These are phyloP conservation scores for Boletus insuetus DNA, from an alignment of 768 basidiomycete species.

Conservation along the genomic window DNA sequence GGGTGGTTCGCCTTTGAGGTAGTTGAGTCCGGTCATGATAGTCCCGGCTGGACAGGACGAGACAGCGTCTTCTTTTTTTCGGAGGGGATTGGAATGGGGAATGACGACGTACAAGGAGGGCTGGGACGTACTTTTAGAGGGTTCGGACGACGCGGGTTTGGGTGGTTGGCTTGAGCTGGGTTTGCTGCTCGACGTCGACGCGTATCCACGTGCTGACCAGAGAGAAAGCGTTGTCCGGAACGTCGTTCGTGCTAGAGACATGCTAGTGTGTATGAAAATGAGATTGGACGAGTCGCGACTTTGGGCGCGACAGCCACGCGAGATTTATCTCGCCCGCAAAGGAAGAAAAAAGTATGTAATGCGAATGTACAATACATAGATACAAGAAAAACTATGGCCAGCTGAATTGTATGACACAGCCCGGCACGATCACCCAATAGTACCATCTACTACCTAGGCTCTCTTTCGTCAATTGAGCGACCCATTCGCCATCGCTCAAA, in stretches of 20 bases:
- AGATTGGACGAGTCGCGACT: too few species aligned
- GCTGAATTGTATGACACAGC: constrained; percentile 10
- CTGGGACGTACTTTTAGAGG: constrained; percentile 19
- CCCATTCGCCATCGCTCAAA: constrained; percentile 19
- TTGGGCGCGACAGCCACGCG: too few species aligned
- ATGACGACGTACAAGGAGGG: background rate
- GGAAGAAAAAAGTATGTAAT: too few species aligned
- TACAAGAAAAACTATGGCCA: background rate
- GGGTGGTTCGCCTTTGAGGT: constrained; percentile 77
- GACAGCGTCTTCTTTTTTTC: constrained; percentile 4
- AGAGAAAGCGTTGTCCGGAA: constrained; percentile 9
- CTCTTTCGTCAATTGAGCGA: too few species aligned
- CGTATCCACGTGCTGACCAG: constrained; percentile 12
- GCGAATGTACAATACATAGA: too few species aligned
- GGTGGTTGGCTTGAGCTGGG: background rate
- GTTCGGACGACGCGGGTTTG: constrained; percentile 7
- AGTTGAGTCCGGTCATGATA: constrained; percentile 74
- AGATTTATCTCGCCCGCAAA: too few species aligned
- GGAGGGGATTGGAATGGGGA: background rate
- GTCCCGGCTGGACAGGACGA: constrained; percentile 76
- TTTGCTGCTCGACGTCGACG: constrained; percentile 6
- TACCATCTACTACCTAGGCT: constrained; percentile 12
- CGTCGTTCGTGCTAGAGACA: constrained; percentile 22
- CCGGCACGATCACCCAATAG: constrained; percentile 4
- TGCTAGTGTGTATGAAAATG: background rate